Evolutionary conservation across 2,329 filamentous ascomycete species (phyloP), one percentile per base, ranked within the genome.

Genomic region (Fusarium nygamai): DNA sequence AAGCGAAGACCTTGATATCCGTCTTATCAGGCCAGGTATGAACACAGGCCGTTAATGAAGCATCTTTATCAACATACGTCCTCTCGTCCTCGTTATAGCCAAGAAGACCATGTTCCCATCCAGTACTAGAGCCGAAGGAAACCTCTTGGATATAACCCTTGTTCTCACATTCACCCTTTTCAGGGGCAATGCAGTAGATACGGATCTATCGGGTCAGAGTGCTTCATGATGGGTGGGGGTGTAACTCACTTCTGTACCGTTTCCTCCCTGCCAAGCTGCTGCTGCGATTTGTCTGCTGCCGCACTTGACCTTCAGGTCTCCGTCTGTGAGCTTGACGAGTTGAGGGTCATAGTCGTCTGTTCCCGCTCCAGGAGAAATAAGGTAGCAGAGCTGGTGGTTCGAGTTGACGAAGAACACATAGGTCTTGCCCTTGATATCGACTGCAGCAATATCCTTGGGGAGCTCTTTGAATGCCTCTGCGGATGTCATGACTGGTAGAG

Each of bases 181-280:
- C 34, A 6, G 51, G 1, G 19, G 34, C 34, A 54, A 54, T 39
- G 20, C 14, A 22, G 11, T 54, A 54, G 24, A 54, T 29, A 8
- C 51, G 34, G 24, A 54, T 54, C 34, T 39, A 17, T 8, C 19
- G 1, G 5, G 24, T 39, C 34, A 54, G 51, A 29, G 10, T n/a
- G 20, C 7, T 38, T 7, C 20, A 13, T 3, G 1, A 12, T 3
- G 16, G 2, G 20, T 38, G 14, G 19, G 11, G 24, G 2, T 2
- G 6, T 7, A 6, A 8, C 51, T 38, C 12, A 54, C 51, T 13
- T 39, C 51, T 29, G 17, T 27, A 16, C 24, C 34, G 7, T 39
- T 39, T 29, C 3, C 1, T 6, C 34, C 34, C 5, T 39, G 1
- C 51, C 51, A 54, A 7, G 51, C 10, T 3, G 8, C 33, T 7